phyloP scores from a whole-genome alignment of 192 early-diverging fungal genomes.

The Coemansia sp. region DNA sequence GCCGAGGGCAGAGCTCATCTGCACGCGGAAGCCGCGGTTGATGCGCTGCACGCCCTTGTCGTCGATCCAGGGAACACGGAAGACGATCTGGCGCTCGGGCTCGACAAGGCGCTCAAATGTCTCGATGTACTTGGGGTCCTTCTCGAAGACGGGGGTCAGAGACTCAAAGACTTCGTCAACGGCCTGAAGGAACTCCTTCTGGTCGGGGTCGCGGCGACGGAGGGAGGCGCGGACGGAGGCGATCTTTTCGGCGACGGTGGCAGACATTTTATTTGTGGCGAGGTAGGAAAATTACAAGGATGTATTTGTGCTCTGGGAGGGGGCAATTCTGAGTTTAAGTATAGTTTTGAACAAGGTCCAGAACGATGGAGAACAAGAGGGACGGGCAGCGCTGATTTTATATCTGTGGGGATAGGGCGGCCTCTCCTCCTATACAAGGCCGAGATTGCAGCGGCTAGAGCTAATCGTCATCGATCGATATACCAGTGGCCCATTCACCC shows the following conservation, averaged over 20 bases:
- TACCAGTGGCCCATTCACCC: background rate
- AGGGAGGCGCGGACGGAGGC: conserved; percentile 34
- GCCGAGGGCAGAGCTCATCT: conserved; percentile 60
- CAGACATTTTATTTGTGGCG: conserved; percentile 18
- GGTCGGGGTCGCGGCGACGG: conserved; percentile 45
- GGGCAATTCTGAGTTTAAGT: background rate
- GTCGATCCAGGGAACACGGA: conserved; percentile 59
- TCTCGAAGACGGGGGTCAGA: conserved; percentile 53
- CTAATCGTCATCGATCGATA: conserved; percentile 1
- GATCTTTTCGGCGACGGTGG: conserved; percentile 36
- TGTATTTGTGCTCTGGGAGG: background rate
- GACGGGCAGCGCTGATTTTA: background rate
- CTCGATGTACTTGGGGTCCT: conserved; percentile 51
- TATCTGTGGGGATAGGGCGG: background rate
- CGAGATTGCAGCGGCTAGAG: conserved; percentile 3
- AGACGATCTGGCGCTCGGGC: conserved; percentile 57
- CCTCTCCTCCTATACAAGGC: no score
- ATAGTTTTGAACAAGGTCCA: background rate
- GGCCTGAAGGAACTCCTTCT: conserved; percentile 56
- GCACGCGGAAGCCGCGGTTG: conserved; percentile 60
- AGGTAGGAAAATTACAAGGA: background rate
- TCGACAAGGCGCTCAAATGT: conserved; percentile 54
- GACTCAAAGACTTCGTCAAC: conserved; percentile 56
- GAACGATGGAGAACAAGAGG: background rate
- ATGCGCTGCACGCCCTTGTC: conserved; percentile 54